phyloP scores from a whole-genome alignment of 768 basidiomycete genomes.

The Lactarius psammicola region DNA sequence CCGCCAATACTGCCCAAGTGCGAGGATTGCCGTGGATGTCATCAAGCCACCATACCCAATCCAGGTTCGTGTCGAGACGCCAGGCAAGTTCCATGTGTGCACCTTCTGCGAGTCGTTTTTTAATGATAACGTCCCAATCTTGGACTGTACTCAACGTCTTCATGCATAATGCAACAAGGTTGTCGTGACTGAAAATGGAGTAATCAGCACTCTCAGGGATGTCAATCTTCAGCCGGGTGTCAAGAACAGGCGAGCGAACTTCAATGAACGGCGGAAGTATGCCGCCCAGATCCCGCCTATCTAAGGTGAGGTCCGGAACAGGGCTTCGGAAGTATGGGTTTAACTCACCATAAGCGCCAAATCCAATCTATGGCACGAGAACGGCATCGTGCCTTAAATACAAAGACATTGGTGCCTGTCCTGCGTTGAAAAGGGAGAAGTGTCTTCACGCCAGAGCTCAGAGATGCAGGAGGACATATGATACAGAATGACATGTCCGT shows the following conservation, averaged over 20 bases:
- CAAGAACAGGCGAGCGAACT: constrained; percentile 64
- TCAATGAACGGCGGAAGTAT: constrained; percentile 67
- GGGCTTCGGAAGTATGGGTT: neutral
- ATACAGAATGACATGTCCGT: constrained; percentile 83
- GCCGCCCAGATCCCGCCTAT: constrained; percentile 72
- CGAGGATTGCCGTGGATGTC: constrained; percentile 61
- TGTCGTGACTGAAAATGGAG: constrained; percentile 54
- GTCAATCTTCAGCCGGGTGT: constrained; percentile 66
- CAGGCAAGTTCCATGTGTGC: constrained; percentile 72
- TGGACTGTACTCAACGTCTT: constrained; percentile 52
- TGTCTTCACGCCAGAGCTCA: constrained; percentile 41
- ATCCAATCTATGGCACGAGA: constrained; percentile 85
- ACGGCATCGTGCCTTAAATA: constrained; percentile 79
- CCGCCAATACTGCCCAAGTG: constrained; percentile 73
- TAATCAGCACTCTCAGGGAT: constrained; percentile 45
- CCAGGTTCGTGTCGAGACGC: constrained; percentile 68
- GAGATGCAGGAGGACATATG: constrained; percentile 56
- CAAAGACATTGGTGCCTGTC: constrained; percentile 79
- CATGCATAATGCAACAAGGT: constrained; percentile 62
- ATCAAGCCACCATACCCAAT: constrained; percentile 82
- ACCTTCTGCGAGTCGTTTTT: constrained; percentile 52
- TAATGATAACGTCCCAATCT: constrained; percentile 63
- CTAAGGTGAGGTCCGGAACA: neutral
- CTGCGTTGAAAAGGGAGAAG: constrained; percentile 50
- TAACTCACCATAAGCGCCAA: constrained; percentile 75